Conservation (phyloP, 2,329 filamentous ascomycete genomes). For the Alternaria incomplexa region DNA sequence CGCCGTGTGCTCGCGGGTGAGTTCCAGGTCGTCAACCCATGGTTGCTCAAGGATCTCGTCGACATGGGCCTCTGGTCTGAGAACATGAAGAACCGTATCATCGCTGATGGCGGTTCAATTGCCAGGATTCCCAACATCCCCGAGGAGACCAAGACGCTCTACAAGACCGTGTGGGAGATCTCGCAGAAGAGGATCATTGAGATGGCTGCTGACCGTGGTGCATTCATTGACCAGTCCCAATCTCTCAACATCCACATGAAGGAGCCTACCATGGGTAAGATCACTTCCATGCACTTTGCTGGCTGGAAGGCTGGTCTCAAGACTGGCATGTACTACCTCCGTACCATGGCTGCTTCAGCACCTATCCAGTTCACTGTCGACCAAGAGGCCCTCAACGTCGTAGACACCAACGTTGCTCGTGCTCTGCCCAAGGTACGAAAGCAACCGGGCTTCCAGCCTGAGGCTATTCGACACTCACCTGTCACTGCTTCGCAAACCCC, state of each 20-base stretch:
- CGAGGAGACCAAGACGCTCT: slow-evolving; percentile 91
- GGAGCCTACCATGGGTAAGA: slow-evolving; percentile 99
- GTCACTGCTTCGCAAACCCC: slow-evolving; percentile 56
- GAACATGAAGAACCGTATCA: slow-evolving; percentile 99
- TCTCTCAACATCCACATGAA: slow-evolving; percentile 99
- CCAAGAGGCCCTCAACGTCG: slow-evolving; percentile 89
- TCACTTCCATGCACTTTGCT: slow-evolving; percentile 98
- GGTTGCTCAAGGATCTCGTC: slow-evolving; percentile 96
- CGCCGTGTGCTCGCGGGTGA: slow-evolving; percentile 96
- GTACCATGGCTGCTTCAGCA: slow-evolving; percentile 93
- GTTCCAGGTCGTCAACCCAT: slow-evolving; percentile 99
- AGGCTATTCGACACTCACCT: slow-evolving; percentile 15
- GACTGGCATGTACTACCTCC: slow-evolving; percentile 99
- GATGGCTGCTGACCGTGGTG: slow-evolving; percentile 97
- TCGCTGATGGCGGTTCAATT: slow-evolving; percentile 92
- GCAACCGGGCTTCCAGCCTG: slow-evolving; percentile 32
- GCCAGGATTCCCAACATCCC: slow-evolving; percentile 98
- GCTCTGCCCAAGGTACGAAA: slow-evolving; percentile 72
- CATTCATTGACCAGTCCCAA: slow-evolving; percentile 98
- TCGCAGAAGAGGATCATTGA: slow-evolving; percentile 94
- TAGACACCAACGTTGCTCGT: slow-evolving; percentile 78
- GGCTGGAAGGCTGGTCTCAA: slow-evolving; percentile 99
- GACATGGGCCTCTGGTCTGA: slow-evolving; percentile 98
- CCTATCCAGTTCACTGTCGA: slow-evolving; percentile 99
- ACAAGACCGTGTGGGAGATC: slow-evolving; percentile 99